These are phyloP conservation scores for Helichrysum umbraculigerum DNA, from an alignment of 129 eudicot genomes.

Conservation along the genomic window DNA sequence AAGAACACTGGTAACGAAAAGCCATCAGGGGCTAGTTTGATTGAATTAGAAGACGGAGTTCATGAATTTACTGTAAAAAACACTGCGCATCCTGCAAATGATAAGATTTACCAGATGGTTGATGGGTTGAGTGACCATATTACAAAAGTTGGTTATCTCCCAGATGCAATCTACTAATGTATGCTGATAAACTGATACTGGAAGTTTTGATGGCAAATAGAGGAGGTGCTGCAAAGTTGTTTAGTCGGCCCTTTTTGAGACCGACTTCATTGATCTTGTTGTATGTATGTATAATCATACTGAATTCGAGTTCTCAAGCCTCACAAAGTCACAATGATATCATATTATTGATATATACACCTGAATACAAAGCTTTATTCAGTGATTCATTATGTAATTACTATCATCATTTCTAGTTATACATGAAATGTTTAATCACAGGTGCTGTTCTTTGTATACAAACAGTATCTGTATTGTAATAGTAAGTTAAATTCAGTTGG, in stretches of 20 bases:
- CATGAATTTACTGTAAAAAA: slow-evolving; percentile 79
- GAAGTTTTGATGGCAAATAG: not conserved
- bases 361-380: slow-evolving; percentile 15
- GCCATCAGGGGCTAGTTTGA: slow-evolving; percentile 74
- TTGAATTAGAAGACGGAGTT: slow-evolving; percentile 60
- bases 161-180: slow-evolving; percentile 29
- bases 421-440: slow-evolving; percentile 27
- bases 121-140: slow-evolving; percentile 64
- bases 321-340: not conserved
- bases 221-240: not conserved
- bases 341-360: slow-evolving; percentile 17
- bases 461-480: not conserved
- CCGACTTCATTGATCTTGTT: slow-evolving; percentile 24
- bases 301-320: slow-evolving; percentile 1
- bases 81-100: slow-evolving; percentile 57
- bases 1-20: slow-evolving; percentile 49
- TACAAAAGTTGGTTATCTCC: slow-evolving; percentile 42
- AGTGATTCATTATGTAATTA: slow-evolving; percentile 30
- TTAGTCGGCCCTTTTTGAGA: not conserved
- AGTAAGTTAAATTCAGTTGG: not conserved
- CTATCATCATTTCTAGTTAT: slow-evolving; percentile 20
- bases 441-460: slow-evolving; percentile 9
- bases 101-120: slow-evolving; percentile 65
- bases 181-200: not conserved
- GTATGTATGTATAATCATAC: slow-evolving; percentile 24